Conservation (phyloP, 108 stramenopile genomes). For the Fragilariopsis cylindrus region DNA sequence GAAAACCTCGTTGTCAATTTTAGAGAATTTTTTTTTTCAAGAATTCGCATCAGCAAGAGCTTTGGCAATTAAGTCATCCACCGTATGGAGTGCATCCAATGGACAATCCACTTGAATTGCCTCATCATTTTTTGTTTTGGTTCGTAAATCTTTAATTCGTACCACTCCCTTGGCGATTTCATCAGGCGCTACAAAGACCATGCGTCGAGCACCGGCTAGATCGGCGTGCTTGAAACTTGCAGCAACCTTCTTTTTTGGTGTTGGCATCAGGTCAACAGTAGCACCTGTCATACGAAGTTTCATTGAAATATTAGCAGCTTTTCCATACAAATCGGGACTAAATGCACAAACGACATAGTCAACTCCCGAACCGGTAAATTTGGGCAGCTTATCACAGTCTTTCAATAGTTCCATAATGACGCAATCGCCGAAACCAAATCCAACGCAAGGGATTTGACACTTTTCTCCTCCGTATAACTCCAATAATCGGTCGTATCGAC, state of each 20-base stretch:
- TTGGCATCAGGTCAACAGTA: constrained; percentile 89
- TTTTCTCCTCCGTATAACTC: constrained; percentile 93
- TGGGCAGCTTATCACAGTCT: constrained; percentile 80
- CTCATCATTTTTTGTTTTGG: constrained; percentile 56
- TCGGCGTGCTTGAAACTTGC: constrained; percentile 96
- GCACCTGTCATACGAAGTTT: constrained; percentile 67
- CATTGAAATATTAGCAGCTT: constrained; percentile 69
- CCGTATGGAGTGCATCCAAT: constrained; percentile 40
- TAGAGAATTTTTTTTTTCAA: background rate
- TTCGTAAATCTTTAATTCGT: constrained; percentile 74
- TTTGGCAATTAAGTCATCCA: constrained; percentile 41
- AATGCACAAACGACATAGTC: constrained; percentile 89
- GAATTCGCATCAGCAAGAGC: constrained; percentile 25
- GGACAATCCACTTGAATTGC: constrained; percentile 50
- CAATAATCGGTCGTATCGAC: constrained; percentile 93
- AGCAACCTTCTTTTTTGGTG: constrained; percentile 91
- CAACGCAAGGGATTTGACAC: constrained; percentile 88
- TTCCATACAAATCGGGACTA: constrained; percentile 60
- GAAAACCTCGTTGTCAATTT: background rate
- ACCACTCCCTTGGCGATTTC: constrained; percentile 88
- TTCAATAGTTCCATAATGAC: constrained; percentile 95
- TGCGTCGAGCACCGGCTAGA: constrained; percentile 77
- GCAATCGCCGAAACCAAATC: constrained; percentile 98
- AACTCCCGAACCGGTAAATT: constrained; percentile 58
- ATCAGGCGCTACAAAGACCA: constrained; percentile 88